phyloP scores from a whole-genome alignment of 768 basidiomycete genomes.

The Mycena metata region DNA sequence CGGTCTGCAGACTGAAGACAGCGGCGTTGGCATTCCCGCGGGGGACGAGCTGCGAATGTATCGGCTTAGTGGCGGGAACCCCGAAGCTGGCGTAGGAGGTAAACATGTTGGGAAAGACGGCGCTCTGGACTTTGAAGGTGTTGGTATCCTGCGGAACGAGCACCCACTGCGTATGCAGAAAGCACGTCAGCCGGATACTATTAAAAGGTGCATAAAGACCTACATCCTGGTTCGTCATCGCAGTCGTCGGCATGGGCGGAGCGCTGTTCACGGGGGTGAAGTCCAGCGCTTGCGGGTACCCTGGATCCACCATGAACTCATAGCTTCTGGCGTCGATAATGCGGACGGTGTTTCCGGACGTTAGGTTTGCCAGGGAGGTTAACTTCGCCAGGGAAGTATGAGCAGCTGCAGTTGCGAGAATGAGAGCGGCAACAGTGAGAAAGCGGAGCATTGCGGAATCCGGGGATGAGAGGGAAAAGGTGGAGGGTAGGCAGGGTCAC shows the following conservation, averaged over 20 bases:
- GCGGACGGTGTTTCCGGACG: too few species aligned
- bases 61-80: background rate
- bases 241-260: background rate
- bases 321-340: too few species aligned
- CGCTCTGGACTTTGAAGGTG: slow-evolving; percentile 24
- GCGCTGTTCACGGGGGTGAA: slow-evolving; percentile 6
- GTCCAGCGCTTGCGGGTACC: slow-evolving; percentile 8
- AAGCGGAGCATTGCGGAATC: too few species aligned
- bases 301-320: background rate
- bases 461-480: too few species aligned
- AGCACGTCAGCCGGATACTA: too few species aligned
- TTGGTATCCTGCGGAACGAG: slow-evolving; percentile 10
- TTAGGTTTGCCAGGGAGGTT: too few species aligned
- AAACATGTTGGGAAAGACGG: slow-evolving; percentile 17
- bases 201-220: too few species aligned
- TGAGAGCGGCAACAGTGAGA: too few species aligned
- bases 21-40: slow-evolving; percentile 15
- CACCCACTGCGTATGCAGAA: slow-evolving; percentile 6
- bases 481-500: background rate
- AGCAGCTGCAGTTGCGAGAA: too few species aligned
- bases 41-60: slow-evolving; percentile 15
- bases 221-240: slow-evolving; percentile 11
- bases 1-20: slow-evolving; percentile 17
- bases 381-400: too few species aligned
- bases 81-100: slow-evolving; percentile 19